Conservation (phyloP, 2,329 filamentous ascomycete genomes). For the Nemania sp. region DNA sequence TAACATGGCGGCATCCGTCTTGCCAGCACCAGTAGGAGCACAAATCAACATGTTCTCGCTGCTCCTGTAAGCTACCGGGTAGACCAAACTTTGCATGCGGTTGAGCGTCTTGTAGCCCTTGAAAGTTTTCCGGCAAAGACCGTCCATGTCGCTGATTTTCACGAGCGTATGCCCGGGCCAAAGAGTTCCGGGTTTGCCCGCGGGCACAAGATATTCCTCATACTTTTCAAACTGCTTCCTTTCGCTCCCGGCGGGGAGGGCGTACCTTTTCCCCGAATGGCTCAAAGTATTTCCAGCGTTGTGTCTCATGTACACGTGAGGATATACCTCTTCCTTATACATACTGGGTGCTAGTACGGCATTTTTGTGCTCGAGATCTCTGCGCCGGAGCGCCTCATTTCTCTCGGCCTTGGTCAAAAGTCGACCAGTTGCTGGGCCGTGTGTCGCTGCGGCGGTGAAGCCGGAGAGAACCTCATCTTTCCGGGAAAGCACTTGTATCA, state of each 20-base stretch:
- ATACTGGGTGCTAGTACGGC: constrained; percentile 72
- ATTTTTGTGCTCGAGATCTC: constrained; percentile 84
- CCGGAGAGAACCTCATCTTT: constrained; percentile 67
- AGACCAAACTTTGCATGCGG: constrained; percentile 96
- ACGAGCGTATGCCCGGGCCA: constrained; percentile 76
- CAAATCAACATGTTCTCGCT: constrained; percentile 99
- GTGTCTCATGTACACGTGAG: constrained; percentile 88
- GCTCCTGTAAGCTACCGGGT: constrained; percentile 92
- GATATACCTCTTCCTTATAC: constrained; percentile 77
- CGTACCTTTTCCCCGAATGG: constrained; percentile 78
- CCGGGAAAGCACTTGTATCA: constrained; percentile 85
- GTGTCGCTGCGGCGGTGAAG: constrained; percentile 42
- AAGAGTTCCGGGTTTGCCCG: constrained; percentile 75
- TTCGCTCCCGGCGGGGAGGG: constrained; percentile 75
- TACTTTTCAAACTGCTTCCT: constrained; percentile 76
- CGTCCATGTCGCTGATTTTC: constrained; percentile 81
- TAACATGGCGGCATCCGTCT: constrained; percentile 97
- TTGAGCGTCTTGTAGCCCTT: constrained; percentile 92
- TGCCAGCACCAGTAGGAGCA: constrained; percentile 96
- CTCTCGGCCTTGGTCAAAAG: constrained; percentile 78
- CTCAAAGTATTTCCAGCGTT: constrained; percentile 86
- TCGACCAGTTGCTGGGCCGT: constrained; percentile 47
- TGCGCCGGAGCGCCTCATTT: constrained; percentile 74
- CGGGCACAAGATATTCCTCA: constrained; percentile 87
- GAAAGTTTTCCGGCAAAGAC: constrained; percentile 88